These are phyloP conservation scores for barley (Hordeum vulgare) DNA, from an alignment of 176 grass and related monocot genomes.

Conservation along the genomic window DNA sequence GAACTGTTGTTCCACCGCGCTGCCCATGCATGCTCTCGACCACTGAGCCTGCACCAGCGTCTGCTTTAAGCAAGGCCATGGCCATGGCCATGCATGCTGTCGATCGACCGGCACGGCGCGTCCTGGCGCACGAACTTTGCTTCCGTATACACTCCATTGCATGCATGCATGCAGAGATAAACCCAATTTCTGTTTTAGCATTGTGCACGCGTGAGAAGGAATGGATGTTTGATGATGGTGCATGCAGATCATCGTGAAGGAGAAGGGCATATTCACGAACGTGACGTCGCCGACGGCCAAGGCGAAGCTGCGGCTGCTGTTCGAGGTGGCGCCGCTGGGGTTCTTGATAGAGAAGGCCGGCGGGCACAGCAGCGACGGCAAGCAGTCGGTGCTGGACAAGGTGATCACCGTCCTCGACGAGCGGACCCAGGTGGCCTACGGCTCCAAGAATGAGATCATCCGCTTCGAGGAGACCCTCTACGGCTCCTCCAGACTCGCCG, in stretches of 20 bases:
- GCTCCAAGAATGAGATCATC: slow-evolving; percentile 98
- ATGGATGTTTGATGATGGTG: background rate
- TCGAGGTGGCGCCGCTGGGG: slow-evolving; percentile 90
- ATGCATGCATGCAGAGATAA: background rate
- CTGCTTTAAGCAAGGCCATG: slow-evolving; percentile 36
- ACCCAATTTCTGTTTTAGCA: too few species aligned
- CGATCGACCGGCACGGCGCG: background rate
- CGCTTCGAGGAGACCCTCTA: slow-evolving; percentile 93
- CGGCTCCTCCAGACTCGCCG: slow-evolving; percentile 66
- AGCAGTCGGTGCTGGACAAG: slow-evolving; percentile 80
- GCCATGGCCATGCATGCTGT: slow-evolving; percentile 2
- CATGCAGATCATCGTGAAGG: slow-evolving; percentile 95
- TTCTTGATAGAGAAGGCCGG: slow-evolving; percentile 93
- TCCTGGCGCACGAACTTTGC: background rate
- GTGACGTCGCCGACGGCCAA: slow-evolving; percentile 72
- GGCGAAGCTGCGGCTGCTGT: slow-evolving; percentile 91
- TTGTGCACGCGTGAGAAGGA: background rate
- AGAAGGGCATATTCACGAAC: slow-evolving; percentile 99
- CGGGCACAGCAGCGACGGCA: slow-evolving; percentile 89
- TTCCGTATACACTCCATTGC: background rate
- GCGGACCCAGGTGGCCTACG: slow-evolving; percentile 80
- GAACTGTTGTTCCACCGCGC: slow-evolving; percentile 18
- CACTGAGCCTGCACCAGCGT: background rate
- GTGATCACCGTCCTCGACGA: slow-evolving; percentile 69
- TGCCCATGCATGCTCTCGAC: slow-evolving; percentile 14